Evolutionary conservation across 768 basidiomycete species (phyloP).

Genomic region (Tulasnella sp.): DNA sequence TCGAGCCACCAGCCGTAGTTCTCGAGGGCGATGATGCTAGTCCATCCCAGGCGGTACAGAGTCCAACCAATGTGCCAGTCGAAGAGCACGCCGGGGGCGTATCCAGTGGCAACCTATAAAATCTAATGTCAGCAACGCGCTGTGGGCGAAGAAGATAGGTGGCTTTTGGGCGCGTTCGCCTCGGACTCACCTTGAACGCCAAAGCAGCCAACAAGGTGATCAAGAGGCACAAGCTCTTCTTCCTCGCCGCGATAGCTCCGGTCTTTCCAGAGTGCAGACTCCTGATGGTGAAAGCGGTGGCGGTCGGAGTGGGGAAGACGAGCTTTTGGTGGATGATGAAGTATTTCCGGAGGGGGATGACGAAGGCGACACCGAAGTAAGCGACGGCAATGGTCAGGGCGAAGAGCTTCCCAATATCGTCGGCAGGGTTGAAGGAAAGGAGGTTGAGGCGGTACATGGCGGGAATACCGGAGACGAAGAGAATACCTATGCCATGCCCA

Average conservation of each 20-base stretch:
- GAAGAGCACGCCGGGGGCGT: slow-evolving; percentile 57
- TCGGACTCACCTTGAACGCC: slow-evolving; percentile 42
- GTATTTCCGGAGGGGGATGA: slow-evolving; percentile 58
- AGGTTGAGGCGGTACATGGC: slow-evolving; percentile 57
- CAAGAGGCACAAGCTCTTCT: slow-evolving; percentile 54
- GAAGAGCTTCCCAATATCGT: slow-evolving; percentile 56
- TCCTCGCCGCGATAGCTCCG: slow-evolving; percentile 51
- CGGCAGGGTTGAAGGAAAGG: slow-evolving; percentile 45
- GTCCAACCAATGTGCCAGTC: slow-evolving; percentile 67
- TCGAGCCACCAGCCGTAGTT: slow-evolving; percentile 58
- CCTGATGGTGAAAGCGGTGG: slow-evolving; percentile 62
- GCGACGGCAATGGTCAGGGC: slow-evolving; percentile 53
- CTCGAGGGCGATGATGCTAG: slow-evolving; percentile 55
- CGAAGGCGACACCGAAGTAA: slow-evolving; percentile 59
- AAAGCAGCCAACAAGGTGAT: slow-evolving; percentile 50
- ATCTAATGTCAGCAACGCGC: neutral
- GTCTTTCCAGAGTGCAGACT: slow-evolving; percentile 53
- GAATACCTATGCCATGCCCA: slow-evolving; percentile 40
- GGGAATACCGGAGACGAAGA: slow-evolving; percentile 58
- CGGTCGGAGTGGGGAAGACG: slow-evolving; percentile 63
- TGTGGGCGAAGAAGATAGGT: neutral
- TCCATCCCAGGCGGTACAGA: slow-evolving; percentile 56
- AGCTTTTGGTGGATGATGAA: slow-evolving; percentile 62
- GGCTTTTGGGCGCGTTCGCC: neutral
- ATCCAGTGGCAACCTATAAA: slow-evolving; percentile 48